These are phyloP conservation scores for Candida sanyaensis DNA, from an alignment of 1,139 yeast species.

Conservation along the genomic window DNA sequence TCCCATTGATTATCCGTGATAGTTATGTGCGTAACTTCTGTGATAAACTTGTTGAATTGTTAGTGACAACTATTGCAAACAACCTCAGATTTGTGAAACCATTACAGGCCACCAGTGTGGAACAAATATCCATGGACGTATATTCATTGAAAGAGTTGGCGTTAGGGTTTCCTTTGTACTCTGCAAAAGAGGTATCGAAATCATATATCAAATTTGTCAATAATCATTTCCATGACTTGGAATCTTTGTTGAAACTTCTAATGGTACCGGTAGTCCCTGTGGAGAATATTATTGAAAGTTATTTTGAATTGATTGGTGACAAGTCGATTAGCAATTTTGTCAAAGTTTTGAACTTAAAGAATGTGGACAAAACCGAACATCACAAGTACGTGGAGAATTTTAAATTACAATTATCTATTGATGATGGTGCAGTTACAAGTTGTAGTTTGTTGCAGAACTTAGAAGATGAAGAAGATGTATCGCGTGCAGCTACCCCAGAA, in stretches of 20 bases:
- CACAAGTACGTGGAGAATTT: conserved; percentile 60
- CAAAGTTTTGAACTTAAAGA: conserved; percentile 67
- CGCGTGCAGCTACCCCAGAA: conserved; percentile 18
- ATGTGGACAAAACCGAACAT: conserved; percentile 49
- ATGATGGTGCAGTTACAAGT: conserved; percentile 36
- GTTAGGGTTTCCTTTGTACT: conserved; percentile 49
- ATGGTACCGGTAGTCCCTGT: conserved; percentile 64
- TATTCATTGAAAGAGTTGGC: conserved; percentile 62
- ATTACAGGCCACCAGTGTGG: conserved; percentile 69
- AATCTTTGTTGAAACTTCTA: conserved; percentile 64
- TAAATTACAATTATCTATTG: conserved; percentile 55
- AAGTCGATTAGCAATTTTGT: conserved; percentile 59
- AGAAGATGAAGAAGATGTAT: conserved; percentile 16
- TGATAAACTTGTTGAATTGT: conserved; percentile 72
- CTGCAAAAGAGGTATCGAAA: conserved; percentile 32
- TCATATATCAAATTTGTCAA: conserved; percentile 53
- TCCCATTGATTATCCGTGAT: conserved; percentile 67
- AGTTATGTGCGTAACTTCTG: conserved; percentile 72
- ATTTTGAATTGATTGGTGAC: conserved; percentile 71
- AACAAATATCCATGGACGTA: conserved; percentile 77
- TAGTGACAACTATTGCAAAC: conserved; percentile 58
- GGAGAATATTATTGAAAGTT: conserved; percentile 64
- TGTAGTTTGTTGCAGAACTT: conserved; percentile 40
- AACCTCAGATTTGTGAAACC: conserved; percentile 65
- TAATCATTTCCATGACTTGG: conserved; percentile 53